Conservation (phyloP, 371 early-diverging fungal genomes). For the Haplosporangium sp. region DNA sequence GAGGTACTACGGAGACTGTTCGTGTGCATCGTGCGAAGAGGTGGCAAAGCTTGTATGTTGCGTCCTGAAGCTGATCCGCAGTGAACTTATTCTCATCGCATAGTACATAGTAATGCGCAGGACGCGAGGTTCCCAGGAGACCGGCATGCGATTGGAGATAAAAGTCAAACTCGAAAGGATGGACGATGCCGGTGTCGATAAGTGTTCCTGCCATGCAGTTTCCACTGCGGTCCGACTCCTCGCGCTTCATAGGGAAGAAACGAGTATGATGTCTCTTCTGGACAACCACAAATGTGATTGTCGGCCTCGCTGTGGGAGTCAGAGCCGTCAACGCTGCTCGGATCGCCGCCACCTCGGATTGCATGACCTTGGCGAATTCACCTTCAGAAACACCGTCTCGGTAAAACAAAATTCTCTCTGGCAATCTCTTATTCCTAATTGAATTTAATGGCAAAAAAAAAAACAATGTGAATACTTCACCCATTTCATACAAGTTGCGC, state of each 20-base stretch:
- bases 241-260: slow-evolving; percentile 58
- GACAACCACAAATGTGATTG: slow-evolving; percentile 72
- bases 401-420: slow-evolving; percentile 92
- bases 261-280: slow-evolving; percentile 78
- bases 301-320: slow-evolving; percentile 50
- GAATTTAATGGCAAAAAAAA: neutral
- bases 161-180: slow-evolving; percentile 92
- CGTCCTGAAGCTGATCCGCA: slow-evolving; percentile 71
- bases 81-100: slow-evolving; percentile 78
- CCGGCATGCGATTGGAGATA: slow-evolving; percentile 86
- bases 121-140: slow-evolving; percentile 83
- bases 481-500: neutral
- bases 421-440: slow-evolving; percentile 73
- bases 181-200: slow-evolving; percentile 86
- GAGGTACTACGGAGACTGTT: slow-evolving; percentile 77
- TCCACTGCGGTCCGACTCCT: slow-evolving; percentile 56
- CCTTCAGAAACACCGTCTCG: slow-evolving; percentile 95
- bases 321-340: slow-evolving; percentile 50
- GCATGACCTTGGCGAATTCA: slow-evolving; percentile 84
- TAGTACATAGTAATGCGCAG: slow-evolving; percentile 85
- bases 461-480: neutral
- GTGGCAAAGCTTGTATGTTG: slow-evolving; percentile 82
- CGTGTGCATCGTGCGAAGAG: slow-evolving; percentile 84
- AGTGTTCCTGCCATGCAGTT: slow-evolving; percentile 89
- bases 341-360: slow-evolving; percentile 80